phyloP scores from a whole-genome alignment of 1,139 yeast species.

The Yamadazyma conglobata region DNA sequence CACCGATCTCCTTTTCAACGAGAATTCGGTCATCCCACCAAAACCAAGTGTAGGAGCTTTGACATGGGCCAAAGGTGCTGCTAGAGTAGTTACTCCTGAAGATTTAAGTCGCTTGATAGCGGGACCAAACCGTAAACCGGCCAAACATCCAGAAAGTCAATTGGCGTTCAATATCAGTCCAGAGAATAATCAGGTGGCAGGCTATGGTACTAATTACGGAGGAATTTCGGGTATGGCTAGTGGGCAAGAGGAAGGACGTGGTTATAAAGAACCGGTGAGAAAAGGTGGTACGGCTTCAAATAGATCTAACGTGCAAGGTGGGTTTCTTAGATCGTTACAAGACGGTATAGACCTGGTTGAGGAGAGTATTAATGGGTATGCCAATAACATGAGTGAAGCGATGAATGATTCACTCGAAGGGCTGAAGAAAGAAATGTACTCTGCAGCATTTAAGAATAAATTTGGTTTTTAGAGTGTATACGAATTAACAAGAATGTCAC shows the following conservation, averaged over 20 bases:
- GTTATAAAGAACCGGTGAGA: conserved; percentile 40
- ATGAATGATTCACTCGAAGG: conserved; percentile 51
- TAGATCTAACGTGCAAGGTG: conserved; percentile 23
- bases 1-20: conserved; percentile 57
- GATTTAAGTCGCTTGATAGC: conserved; percentile 60
- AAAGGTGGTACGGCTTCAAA: conserved; percentile 14
- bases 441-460: conserved; percentile 50
- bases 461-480: conserved; percentile 37
- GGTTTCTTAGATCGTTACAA: conserved; percentile 48
- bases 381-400: conserved; percentile 50
- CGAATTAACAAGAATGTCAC: neutral
- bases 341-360: conserved; percentile 53
- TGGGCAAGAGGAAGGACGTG: conserved; percentile 9
- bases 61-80: conserved; percentile 80
- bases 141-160: conserved; percentile 53
- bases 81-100: conserved; percentile 52
- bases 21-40: conserved; percentile 61
- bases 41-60: conserved; percentile 79
- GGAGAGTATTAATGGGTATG: conserved; percentile 56
- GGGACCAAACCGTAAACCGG: conserved; percentile 55
- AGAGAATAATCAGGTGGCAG: conserved; percentile 40
- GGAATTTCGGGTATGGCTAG: conserved; percentile 6
- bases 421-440: conserved; percentile 49
- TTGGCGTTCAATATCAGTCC: conserved; percentile 55
- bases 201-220: conserved; percentile 18